Base-by-base conservation (phyloP, 2,329 filamentous ascomycete genomes). In the Phoma sp. region DNA sequence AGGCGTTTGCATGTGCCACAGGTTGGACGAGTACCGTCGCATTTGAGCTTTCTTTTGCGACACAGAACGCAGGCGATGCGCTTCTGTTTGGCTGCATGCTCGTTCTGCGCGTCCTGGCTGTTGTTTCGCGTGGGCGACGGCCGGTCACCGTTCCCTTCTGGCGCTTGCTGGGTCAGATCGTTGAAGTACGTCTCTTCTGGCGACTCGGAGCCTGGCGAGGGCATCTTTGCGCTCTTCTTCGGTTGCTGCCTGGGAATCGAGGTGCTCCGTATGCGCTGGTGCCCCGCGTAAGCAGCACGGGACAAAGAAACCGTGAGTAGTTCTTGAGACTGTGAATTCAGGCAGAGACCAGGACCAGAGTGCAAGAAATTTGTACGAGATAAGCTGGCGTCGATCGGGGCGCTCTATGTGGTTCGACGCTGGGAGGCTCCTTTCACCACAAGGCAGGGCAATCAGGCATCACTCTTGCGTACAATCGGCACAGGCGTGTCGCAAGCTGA, bases 31-130 rank as follows among this genome's bases (percentile, higher is more conserved):
- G 84, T 80, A 33, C 92, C 92, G 74, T 97, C 93, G 76, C 93
- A 97, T 77, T 90, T 89, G 64, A 97, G 81, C 78, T 98, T 98
- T 72, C 94, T 85, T 77, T 93, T 95, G 68, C 94, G 84, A 74
- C 95, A 99, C 60, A 98, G 88, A 71, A 96, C 91, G 75, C 95
- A 99, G 33, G 95, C 95, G 68, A 98, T 90, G 64, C 94, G 86
- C 81, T 98, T 98, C n/a, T 74, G 68, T 59, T 80, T 81, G 10
- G 74, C 73, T 4, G 74, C 56, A 35, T 70, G 67, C 64, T 84
- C 82, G 58, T 76, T 74, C 37, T 77, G 70, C 53, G 75, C 74
- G 57, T 81, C 79, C 55, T 78, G 78, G 51, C 73, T 69, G 49
- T 74, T 70, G 63, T 57, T 72, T 66, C 55, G 77, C 71, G 43